A percentile compares a stretch with the other conserved stretches of the same genome.
Conservation (phyloP, 2,329 filamentous ascomycete genomes). For the Colletotrichum caudatum region DNA sequence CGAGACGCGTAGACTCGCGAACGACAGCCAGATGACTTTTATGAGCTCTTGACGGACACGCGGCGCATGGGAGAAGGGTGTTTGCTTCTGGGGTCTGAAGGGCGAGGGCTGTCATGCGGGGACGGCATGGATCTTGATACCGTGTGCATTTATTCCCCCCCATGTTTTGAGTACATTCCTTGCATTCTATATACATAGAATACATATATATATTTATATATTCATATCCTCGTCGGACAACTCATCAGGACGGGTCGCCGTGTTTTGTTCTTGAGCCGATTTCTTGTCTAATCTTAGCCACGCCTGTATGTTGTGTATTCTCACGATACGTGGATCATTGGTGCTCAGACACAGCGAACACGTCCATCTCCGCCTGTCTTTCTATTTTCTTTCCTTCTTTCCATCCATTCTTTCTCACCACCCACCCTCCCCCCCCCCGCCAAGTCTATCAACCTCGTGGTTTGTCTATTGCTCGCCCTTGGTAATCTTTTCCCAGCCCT, state of each 20-base stretch:
- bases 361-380: neutral
- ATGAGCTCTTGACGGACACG: conserved; percentile 16
- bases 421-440: neutral
- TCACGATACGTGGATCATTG: neutral
- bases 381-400: neutral
- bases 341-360: neutral
- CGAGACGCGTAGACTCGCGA: neutral
- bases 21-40: conserved; percentile 12
- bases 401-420: neutral
- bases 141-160: neutral
- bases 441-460: neutral
- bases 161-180: neutral
- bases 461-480: conserved; percentile 54
- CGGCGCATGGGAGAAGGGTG: neutral
- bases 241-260: conserved; percentile 2
- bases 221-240: conserved; percentile 30
- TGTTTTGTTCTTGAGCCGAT: neutral
- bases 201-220: neutral
- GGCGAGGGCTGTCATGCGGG: neutral
- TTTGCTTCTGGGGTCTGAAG: conserved; percentile 16
- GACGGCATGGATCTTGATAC: conserved; percentile 14
- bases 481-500: conserved; percentile 68
- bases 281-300: neutral
- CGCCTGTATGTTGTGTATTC: neutral
- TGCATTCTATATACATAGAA: neutral